Conservation (phyloP, 352 stramenopile genomes). For the Aphanomyces euteiches region DNA sequence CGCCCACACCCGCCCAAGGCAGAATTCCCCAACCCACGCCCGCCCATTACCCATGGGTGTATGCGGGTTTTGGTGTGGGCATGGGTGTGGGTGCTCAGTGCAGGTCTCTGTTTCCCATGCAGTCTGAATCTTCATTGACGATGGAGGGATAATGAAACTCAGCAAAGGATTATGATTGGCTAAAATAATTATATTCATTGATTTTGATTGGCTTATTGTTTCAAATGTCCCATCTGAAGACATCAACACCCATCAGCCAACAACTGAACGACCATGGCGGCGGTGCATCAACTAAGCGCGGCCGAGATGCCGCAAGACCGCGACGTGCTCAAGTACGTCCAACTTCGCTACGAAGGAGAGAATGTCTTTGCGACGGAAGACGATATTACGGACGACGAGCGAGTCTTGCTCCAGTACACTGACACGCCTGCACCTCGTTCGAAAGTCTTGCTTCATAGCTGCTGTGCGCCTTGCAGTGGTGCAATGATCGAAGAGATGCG, state of each 20-base stretch:
- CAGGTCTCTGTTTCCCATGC: too few relatives aligned
- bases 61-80: too few relatives aligned
- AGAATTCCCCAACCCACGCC: too few relatives aligned
- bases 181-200: background rate
- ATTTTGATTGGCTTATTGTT: conserved; percentile 8
- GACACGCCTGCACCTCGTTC: conserved; percentile 15
- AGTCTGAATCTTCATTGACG: too few relatives aligned
- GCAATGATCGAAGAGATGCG: conserved; percentile 60
- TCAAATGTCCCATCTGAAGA: background rate
- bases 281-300: background rate
- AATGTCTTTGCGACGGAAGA: conserved; percentile 22
- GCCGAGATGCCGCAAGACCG: conserved; percentile 24
- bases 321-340: conserved; percentile 27
- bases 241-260: background rate
- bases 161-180: background rate
- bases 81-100: too few relatives aligned
- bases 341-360: conserved; percentile 20
- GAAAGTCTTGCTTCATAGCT: conserved; percentile 45
- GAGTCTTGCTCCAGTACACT: conserved; percentile 22
- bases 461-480: conserved; percentile 48
- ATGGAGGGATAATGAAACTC: too few relatives aligned
- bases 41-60: too few relatives aligned
- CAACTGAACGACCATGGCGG: background rate
- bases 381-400: conserved; percentile 20
- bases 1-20: too few relatives aligned